These are phyloP conservation scores for Rhododendron henanense DNA, from an alignment of 148 eudicot genomes.

Conservation along the genomic window DNA sequence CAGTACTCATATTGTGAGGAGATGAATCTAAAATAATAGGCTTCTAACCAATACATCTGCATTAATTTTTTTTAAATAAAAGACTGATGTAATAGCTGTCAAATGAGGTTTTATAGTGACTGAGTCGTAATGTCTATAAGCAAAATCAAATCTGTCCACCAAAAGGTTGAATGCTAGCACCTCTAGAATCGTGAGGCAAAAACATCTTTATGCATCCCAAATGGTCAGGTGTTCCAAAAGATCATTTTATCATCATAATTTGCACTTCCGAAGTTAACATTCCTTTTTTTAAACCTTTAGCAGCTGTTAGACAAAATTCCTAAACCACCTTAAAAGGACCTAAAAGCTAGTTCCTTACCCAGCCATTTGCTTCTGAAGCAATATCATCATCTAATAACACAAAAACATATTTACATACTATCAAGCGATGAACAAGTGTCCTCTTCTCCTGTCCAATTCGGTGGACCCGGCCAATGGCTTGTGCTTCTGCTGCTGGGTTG, in stretches of 20 bases:
- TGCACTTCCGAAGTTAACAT: neutral
- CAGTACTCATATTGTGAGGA: neutral
- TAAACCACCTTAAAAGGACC: neutral
- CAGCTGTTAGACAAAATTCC: neutral
- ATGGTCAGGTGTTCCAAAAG: neutral
- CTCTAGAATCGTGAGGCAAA: neutral
- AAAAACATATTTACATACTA: conserved; percentile 38
- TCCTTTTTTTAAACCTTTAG: neutral
- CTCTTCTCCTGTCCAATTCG: conserved; percentile 79
- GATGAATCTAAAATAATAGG: neutral
- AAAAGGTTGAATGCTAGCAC: neutral
- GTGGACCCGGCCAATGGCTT: conserved; percentile 91
- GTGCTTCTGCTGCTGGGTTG: conserved; percentile 97
- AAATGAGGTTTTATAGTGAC: neutral
- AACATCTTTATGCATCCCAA: neutral
- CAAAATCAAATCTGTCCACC: neutral
- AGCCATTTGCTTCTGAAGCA: neutral
- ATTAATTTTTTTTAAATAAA: neutral
- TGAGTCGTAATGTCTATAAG: neutral
- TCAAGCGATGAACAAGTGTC: conserved; percentile 83
- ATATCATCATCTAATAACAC: neutral
- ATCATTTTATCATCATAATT: neutral
- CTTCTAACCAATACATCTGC: neutral
- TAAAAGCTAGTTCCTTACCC: neutral
- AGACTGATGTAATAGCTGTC: neutral